A percentile compares a stretch with the other conserved stretches of the same genome.
phyloP scores from a whole-genome alignment of 2,329 filamentous ascomycete genomes.

The Phaeoacremonium minimum region DNA sequence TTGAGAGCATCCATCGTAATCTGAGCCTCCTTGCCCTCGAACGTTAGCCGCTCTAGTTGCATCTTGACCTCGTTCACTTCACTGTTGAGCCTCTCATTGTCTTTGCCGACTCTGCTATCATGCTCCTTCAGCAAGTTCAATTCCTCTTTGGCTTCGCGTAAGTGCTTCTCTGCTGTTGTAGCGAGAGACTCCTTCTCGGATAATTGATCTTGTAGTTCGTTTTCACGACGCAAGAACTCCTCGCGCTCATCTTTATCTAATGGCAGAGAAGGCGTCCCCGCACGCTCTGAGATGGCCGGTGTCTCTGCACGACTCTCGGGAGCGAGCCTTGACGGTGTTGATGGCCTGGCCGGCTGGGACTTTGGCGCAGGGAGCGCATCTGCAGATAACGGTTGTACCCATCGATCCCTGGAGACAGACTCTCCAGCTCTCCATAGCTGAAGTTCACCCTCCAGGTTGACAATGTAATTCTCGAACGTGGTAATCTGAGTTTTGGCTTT shows the following conservation, averaged over 20 bases:
- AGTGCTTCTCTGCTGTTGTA: conserved; percentile 70
- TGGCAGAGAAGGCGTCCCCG: conserved; percentile 80
- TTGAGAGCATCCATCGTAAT: conserved; percentile 98
- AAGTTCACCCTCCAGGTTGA: conserved; percentile 78
- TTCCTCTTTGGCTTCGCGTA: conserved; percentile 84
- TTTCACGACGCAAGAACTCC: conserved; percentile 90
- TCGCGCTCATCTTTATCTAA: conserved; percentile 96
- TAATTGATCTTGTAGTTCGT: conserved; percentile 94
- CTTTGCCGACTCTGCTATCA: conserved; percentile 75
- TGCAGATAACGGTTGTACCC: conserved; percentile 64
- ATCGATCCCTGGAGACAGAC: conserved; percentile 80
- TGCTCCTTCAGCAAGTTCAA: conserved; percentile 81
- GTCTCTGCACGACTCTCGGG: conserved; percentile 60
- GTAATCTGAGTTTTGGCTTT: conserved; percentile 88
- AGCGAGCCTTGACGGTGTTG: conserved; percentile 46
- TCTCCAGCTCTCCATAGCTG: conserved; percentile 86
- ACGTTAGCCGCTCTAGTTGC: conserved; percentile 92
- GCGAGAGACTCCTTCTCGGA: conserved; percentile 87
- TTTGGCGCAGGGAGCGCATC: conserved; percentile 44
- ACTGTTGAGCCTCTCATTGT: conserved; percentile 80
- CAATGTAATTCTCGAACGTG: conserved; percentile 83
- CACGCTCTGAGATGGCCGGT: conserved; percentile 68
- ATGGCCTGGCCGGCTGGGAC: conserved; percentile 42
- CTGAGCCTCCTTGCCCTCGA: conserved; percentile 92
- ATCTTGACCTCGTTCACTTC: conserved; percentile 93